Evolutionary conservation across 768 basidiomycete species (phyloP).

Genomic region (Suillus cothurnatus): DNA sequence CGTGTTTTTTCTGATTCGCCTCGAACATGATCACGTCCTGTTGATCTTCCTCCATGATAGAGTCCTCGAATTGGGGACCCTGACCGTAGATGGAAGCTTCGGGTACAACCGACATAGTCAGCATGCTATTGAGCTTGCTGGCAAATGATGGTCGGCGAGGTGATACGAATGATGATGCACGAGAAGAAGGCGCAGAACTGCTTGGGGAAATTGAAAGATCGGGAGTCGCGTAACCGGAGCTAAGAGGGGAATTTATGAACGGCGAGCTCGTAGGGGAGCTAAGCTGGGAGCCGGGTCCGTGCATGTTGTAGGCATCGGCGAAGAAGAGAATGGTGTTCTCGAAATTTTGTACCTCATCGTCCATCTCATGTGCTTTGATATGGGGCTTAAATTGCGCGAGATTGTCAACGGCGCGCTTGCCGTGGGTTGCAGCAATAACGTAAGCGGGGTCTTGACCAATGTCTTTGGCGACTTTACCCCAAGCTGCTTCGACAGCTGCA

Average conservation of each 20-base stretch:
- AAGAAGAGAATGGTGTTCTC: slow-evolving; percentile 67
- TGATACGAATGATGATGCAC: slow-evolving; percentile 42
- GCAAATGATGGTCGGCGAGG: slow-evolving; percentile 52
- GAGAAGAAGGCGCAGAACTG: slow-evolving; percentile 45
- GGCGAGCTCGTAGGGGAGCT: slow-evolving; percentile 23
- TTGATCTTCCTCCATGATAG: slow-evolving; percentile 37
- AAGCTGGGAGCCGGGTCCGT: slow-evolving; percentile 41
- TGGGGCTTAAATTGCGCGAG: slow-evolving; percentile 61
- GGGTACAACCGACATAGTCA: slow-evolving; percentile 39
- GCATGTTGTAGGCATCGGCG: slow-evolving; percentile 57
- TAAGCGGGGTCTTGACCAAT: slow-evolving; percentile 66
- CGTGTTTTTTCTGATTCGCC: slow-evolving; percentile 30
- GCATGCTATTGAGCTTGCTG: slow-evolving; percentile 40
- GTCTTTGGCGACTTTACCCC: slow-evolving; percentile 71
- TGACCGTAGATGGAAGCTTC: slow-evolving; percentile 28
- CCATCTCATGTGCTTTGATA: slow-evolving; percentile 57
- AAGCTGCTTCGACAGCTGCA: slow-evolving; percentile 72
- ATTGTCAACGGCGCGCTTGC: slow-evolving; percentile 78
- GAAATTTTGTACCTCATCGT: slow-evolving; percentile 58
- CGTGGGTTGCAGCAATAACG: slow-evolving; percentile 77
- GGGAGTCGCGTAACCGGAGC: slow-evolving; percentile 45
- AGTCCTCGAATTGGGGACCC: slow-evolving; percentile 27
- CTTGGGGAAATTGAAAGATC: slow-evolving; percentile 37
- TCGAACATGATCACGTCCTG: slow-evolving; percentile 35
- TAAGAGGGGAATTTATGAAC: slow-evolving; percentile 19